Percentiles rank a stretch among this genome's conserved stretches.
Conservation (phyloP, 305 asterid species). For the Withania somnifera region DNA sequence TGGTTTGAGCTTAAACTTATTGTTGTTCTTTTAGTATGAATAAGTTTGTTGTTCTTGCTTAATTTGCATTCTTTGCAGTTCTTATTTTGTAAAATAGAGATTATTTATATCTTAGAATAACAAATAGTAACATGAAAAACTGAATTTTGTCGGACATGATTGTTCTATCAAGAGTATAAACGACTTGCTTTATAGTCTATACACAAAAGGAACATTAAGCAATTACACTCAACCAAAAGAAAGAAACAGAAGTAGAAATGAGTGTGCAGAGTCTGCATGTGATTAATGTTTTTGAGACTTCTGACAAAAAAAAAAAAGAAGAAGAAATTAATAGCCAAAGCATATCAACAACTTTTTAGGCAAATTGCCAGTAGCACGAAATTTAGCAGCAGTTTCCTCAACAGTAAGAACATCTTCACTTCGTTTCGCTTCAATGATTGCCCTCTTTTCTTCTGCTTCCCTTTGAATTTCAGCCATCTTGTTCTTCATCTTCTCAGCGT, state of each 20-base stretch:
- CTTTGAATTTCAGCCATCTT: slow-evolving; percentile 30
- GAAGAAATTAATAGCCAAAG: slow-evolving; percentile 3
- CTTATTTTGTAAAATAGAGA: too few species aligned
- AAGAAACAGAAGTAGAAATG: not conserved
- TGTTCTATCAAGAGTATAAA: not conserved
- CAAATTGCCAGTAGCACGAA: slow-evolving; percentile 18
- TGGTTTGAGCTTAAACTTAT: too few species aligned
- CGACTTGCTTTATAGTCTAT: not conserved
- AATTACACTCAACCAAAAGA: not conserved
- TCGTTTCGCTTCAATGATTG: slow-evolving; percentile 26
- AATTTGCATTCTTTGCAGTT: too few species aligned
- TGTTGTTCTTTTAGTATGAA: too few species aligned
- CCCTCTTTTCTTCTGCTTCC: slow-evolving; percentile 42
- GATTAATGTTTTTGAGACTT: not conserved
- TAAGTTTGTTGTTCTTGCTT: too few species aligned
- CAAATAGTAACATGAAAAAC: too few species aligned
- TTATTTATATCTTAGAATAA: too few species aligned
- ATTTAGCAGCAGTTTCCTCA: slow-evolving; percentile 39
- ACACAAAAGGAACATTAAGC: not conserved
- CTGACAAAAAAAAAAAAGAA: not conserved
- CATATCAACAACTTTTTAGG: slow-evolving; percentile 37
- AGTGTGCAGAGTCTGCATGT: not conserved
- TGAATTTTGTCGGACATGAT: not conserved
- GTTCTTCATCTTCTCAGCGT: slow-evolving; percentile 46
- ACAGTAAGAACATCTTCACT: slow-evolving; percentile 22